Conservation (phyloP, 2,329 filamentous ascomycete species). For the Claviceps monticola region DNA sequence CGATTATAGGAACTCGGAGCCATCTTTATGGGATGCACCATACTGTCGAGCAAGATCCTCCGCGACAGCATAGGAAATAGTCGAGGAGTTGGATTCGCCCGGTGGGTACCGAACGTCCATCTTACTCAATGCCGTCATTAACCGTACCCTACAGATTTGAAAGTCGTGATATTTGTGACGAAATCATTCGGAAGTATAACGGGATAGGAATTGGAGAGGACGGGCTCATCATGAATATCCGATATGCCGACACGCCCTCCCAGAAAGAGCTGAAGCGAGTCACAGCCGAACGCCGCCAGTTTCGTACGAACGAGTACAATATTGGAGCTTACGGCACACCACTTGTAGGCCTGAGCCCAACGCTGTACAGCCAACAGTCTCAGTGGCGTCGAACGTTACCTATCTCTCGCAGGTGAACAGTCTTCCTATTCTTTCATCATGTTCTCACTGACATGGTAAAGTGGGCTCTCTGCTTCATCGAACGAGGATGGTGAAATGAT, state of each 20-base stretch:
- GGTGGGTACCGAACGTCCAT: conserved; percentile 39
- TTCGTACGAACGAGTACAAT: conserved; percentile 92
- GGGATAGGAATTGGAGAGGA: conserved; percentile 65
- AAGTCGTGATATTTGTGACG: conserved; percentile 74
- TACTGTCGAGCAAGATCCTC: conserved; percentile 89
- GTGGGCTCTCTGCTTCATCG: conserved; percentile 16
- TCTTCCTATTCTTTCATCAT: neutral
- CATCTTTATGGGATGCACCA: conserved; percentile 67
- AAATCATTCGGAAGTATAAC: conserved; percentile 77
- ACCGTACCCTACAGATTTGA: conserved; percentile 54
- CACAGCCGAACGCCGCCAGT: conserved; percentile 87
- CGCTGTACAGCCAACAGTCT: conserved; percentile 22
- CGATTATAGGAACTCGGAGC: conserved; percentile 51
- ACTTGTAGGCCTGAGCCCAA: conserved; percentile 38
- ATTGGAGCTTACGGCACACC: conserved; percentile 54
- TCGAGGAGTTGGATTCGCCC: conserved; percentile 92
- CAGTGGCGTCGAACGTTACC: conserved; percentile 23
- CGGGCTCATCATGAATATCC: conserved; percentile 76
- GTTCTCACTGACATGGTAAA: conserved; percentile 6
- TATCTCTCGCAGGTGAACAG: conserved; percentile 18
- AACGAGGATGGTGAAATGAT: conserved; percentile 15
- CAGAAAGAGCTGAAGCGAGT: conserved; percentile 96
- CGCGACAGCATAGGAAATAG: conserved; percentile 85
- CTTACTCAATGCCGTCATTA: neutral
- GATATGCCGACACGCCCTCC: conserved; percentile 90